Base-by-base conservation (phyloP, 305 asterid genomes). In the Fraxinus sp. region DNA sequence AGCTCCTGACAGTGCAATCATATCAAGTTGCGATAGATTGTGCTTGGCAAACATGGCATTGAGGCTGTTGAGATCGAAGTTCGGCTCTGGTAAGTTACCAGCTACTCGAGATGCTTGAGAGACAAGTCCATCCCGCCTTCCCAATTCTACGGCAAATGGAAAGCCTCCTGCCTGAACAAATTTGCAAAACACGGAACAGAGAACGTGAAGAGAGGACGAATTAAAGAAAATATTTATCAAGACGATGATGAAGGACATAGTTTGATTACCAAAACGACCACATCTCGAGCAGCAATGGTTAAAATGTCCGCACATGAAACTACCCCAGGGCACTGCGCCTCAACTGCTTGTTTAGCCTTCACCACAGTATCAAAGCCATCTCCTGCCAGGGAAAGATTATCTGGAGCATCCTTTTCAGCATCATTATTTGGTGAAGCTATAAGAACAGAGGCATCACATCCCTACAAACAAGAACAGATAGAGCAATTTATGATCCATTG, bases 261-360 rank as follows among this genome's bases (percentile, higher is more conserved):
- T 3, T n/a, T 26, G 49, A 72, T 83, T 91, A 94, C 98, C 94
- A 89, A 77, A 78, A 85, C 81, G 24, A 94, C 86, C 52, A 90
- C 98, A 24, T 93, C 98, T 89, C 97, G 83, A 7, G 98, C 83
- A 66, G 98, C 98, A n/a, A 94, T 77, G 28, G 94, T 88, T 78
- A 94, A 79, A 72, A 94, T 81, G 80, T 94, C 98, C 0, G 97
- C 97, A 57, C 98, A 94, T 0, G 98, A 94, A 11, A 94, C 97
- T 5, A 86, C 72, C 7, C 89, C 90, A 0, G 93, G 94, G 78
- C 98, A 94, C 33, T 75, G 90, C 66, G 92, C 91, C 85, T 94
- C 98, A 0, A 94, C 97, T 0, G 97, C 98, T 85, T 84, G 81
- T 78, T 94, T 93, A 7, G 97, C 98, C 90, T 90, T 86, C 37